Conservation (phyloP, 1,139 yeast genomes). For the Suhomyces wounanorum region DNA sequence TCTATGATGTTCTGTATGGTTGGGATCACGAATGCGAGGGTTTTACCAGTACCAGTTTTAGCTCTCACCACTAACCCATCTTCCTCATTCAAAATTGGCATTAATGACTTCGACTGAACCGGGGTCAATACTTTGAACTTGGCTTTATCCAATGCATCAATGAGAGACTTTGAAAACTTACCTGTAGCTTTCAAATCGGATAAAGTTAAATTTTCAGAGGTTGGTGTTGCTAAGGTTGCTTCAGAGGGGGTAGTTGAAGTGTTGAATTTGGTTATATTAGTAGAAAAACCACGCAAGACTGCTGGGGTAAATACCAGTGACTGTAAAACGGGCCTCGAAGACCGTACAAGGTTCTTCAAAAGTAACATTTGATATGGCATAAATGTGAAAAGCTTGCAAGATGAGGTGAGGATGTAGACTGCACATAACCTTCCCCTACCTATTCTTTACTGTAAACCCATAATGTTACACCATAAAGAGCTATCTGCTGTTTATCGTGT, state of each 20-base stretch:
- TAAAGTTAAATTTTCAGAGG: constrained; percentile 6
- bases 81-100: constrained; percentile 60
- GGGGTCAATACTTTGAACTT: constrained; percentile 62
- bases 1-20: constrained; percentile 47
- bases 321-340: not conserved
- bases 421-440: too few relatives aligned
- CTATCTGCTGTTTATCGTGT: too few relatives aligned
- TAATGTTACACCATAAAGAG: too few relatives aligned
- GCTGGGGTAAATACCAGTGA: not conserved
- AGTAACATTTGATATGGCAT: not conserved
- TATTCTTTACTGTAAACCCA: too few relatives aligned
- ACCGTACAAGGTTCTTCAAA: constrained; percentile 5
- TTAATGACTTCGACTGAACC: constrained; percentile 74
- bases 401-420: not conserved
- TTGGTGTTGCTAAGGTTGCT: not conserved
- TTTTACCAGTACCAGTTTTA: constrained; percentile 95
- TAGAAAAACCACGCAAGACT: not conserved
- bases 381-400: not conserved
- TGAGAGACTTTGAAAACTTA: constrained; percentile 14
- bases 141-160: constrained; percentile 40
- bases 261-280: not conserved
- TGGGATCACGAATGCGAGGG: constrained; percentile 86
- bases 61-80: constrained; percentile 82
- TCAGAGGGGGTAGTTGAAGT: not conserved
- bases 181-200: constrained; percentile 12